These are phyloP conservation scores for Phalaenopsis hybrid DNA, from an alignment of 116 monocot species.

Conservation along the genomic window DNA sequence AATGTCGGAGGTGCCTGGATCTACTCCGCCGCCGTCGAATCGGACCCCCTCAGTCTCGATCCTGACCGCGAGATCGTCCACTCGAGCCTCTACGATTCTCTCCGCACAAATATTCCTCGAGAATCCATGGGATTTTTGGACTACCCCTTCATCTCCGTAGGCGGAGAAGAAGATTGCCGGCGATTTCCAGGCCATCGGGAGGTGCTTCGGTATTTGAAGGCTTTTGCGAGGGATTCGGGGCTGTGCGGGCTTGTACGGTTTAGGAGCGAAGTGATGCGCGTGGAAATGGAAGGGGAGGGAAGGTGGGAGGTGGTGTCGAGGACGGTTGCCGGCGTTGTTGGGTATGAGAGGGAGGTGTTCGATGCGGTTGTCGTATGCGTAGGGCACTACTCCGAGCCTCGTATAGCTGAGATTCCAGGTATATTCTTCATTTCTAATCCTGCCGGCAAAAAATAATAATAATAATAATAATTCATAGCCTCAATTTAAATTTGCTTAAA, in stretches of 20 bases:
- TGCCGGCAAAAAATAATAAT: too few relatives aligned
- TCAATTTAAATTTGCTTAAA: neutral
- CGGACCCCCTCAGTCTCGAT: slow-evolving; percentile 50
- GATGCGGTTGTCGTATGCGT: slow-evolving; percentile 77
- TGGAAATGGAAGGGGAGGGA: slow-evolving; percentile 41
- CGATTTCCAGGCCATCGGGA: slow-evolving; percentile 65
- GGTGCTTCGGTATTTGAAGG: slow-evolving; percentile 65
- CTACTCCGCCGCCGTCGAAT: slow-evolving; percentile 48
- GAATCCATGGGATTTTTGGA: slow-evolving; percentile 91
- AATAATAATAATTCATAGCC: neutral
- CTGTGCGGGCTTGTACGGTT: slow-evolving; percentile 39
- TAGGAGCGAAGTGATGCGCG: slow-evolving; percentile 49
- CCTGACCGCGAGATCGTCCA: slow-evolving; percentile 39
- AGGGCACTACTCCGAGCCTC: slow-evolving; percentile 72
- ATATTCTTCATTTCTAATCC: neutral
- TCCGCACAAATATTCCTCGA: slow-evolving; percentile 83
- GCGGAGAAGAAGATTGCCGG: slow-evolving; percentile 25
- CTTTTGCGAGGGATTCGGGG: slow-evolving; percentile 51
- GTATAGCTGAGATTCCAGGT: slow-evolving; percentile 72
- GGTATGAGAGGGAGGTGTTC: slow-evolving; percentile 32
- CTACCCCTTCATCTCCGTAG: slow-evolving; percentile 54
- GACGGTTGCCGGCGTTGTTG: slow-evolving; percentile 13
- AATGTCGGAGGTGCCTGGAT: slow-evolving; percentile 80
- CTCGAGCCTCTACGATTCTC: slow-evolving; percentile 73
- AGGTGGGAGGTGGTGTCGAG: slow-evolving; percentile 49